Evolutionary conservation across 108 stramenopile genomes (phyloP).

Genomic region (Discostella pseudostelligera): DNA sequence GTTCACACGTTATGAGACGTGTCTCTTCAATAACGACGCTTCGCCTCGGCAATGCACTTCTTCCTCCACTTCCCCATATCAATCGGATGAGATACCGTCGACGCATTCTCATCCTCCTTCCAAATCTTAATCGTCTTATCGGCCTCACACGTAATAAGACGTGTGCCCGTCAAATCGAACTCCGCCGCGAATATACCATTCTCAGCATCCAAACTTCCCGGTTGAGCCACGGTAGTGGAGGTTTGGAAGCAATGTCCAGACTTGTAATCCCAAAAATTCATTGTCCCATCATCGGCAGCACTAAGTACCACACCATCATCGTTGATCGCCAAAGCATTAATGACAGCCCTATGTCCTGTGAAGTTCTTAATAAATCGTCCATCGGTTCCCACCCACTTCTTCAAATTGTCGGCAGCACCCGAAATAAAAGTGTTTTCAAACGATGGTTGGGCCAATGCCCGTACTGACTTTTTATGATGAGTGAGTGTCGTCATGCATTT

Average conservation of each 20-base stretch:
- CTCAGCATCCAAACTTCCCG: constrained; percentile 97
- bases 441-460: constrained; percentile 83
- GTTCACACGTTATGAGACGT: constrained; percentile 96
- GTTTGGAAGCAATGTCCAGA: constrained; percentile 96
- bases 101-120: constrained; percentile 93
- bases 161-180: constrained; percentile 97
- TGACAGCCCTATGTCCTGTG: constrained; percentile 90
- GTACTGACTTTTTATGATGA: constrained; percentile 97
- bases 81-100: constrained; percentile 91
- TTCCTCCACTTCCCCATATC: constrained; percentile 95
- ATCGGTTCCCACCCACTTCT: constrained; percentile 95
- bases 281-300: constrained; percentile 95
- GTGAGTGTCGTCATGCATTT: constrained; percentile 96
- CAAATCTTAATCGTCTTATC: constrained; percentile 99
- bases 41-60: constrained; percentile 85
- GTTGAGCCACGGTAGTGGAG: constrained; percentile 88
- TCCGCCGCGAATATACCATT: constrained; percentile 90
- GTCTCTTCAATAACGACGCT: constrained; percentile 60
- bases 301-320: constrained; percentile 95
- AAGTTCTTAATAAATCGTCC: constrained; percentile 92
- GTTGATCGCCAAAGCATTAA: constrained; percentile 96
- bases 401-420: constrained; percentile 94
- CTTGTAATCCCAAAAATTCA: constrained; percentile 98
- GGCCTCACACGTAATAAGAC: constrained; percentile 96
- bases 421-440: constrained; percentile 95